A percentile compares a stretch with the other conserved stretches of the same genome.
Conservation (phyloP, 208 protist species). For the Acanthamoeba lugdunensis region DNA sequence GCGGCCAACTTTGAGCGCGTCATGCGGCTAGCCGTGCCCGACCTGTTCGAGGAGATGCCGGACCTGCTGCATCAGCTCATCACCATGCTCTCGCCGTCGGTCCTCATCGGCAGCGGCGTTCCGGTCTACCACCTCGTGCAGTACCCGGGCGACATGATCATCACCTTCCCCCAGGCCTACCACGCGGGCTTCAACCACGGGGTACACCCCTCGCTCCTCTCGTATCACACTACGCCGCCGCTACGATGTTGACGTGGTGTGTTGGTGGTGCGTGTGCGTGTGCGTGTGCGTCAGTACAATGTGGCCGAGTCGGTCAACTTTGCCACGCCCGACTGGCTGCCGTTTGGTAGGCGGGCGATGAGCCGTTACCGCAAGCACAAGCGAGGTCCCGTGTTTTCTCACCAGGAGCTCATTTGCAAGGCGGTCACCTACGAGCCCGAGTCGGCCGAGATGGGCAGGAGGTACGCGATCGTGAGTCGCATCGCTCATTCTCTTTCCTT, state of each 20-base stretch:
- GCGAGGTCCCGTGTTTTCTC: conserved; percentile 60
- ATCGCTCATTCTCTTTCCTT: not conserved
- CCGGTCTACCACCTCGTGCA: conserved; percentile 80
- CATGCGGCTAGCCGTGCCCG: conserved; percentile 74
- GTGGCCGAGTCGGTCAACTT: conserved; percentile 89
- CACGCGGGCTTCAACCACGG: conserved; percentile 88
- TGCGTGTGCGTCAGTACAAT: conserved; percentile 82
- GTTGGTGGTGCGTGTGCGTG: not conserved
- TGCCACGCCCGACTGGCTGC: conserved; percentile 83
- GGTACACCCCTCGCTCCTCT: not conserved
- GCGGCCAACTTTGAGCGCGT: conserved; percentile 82
- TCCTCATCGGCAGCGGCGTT: conserved; percentile 76
- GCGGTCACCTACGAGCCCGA: conserved; percentile 68
- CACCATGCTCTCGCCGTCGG: conserved; percentile 82
- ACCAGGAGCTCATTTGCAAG: conserved; percentile 74
- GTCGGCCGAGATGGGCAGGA: conserved; percentile 46
- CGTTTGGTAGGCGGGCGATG: conserved; percentile 76
- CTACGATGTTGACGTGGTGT: not conserved
- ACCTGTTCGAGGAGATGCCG: conserved; percentile 82
- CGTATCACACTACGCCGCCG: not conserved
- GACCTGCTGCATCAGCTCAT: conserved; percentile 86
- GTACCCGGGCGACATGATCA: conserved; percentile 84
- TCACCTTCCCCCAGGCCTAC: conserved; percentile 88
- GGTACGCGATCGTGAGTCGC: not conserved
- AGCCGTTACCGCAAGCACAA: conserved; percentile 55